Conservation (phyloP, 1,284 basidiomycete species). For the Malassezia furfur region DNA sequence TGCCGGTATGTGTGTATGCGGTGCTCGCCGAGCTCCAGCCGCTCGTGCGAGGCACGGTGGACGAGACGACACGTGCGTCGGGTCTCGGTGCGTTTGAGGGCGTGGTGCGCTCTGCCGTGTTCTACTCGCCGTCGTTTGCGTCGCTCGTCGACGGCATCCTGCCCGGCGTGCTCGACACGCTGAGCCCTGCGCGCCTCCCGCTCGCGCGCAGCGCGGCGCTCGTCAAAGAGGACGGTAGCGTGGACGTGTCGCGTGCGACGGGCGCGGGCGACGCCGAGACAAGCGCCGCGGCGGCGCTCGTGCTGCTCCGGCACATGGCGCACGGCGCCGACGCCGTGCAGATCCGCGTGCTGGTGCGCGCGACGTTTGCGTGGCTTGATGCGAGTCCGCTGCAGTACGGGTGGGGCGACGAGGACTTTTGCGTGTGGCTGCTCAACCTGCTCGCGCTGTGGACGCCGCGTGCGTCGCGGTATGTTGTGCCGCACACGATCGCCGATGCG, state of each 20-base stretch:
- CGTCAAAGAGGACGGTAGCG: background rate
- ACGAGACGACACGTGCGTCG: background rate
- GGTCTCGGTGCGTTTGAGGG: constrained; percentile 8
- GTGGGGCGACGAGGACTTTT: constrained; percentile 68
- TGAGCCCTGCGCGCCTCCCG: background rate
- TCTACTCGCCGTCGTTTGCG: constrained; percentile 4
- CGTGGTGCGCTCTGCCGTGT: background rate
- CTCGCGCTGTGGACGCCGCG: constrained; percentile 75
- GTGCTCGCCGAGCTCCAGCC: background rate
- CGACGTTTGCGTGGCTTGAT: constrained; percentile 52
- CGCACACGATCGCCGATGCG: constrained; percentile 68
- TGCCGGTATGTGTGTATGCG: background rate
- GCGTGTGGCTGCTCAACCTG: constrained; percentile 70
- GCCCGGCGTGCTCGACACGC: constrained; percentile 3
- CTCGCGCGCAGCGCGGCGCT: background rate
- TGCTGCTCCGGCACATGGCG: constrained; percentile 42
- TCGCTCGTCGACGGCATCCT: background rate
- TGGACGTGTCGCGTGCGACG: background rate
- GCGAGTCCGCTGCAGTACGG: constrained; percentile 14
- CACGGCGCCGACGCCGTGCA: constrained; percentile 70
- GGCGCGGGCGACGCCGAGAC: background rate
- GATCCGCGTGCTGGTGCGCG: constrained; percentile 60
- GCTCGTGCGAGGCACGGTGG: background rate
- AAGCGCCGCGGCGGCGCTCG: constrained; percentile 1
- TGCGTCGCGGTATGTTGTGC: constrained; percentile 82